Evolutionary conservation across 2,329 filamentous ascomycete genomes (phyloP), one percentile per base, ranked within the genome.

Genomic region (Aureobasidium sp.): DNA sequence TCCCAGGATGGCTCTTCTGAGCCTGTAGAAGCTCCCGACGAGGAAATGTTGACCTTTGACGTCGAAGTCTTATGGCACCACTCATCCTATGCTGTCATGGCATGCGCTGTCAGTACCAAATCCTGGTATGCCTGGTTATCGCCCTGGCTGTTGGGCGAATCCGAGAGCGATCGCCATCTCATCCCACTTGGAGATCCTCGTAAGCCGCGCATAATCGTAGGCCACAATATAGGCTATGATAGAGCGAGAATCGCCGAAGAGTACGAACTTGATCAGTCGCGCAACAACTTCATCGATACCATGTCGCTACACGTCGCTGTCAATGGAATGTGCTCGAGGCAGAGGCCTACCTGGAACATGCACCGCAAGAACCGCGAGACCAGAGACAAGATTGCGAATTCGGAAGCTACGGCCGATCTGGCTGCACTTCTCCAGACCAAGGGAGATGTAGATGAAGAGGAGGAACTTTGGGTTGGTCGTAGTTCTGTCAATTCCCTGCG

Each of bases 91-190:
- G 91, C 95, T 0, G 91, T 96, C 62, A 97, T 99, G 91, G 94
- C 95, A 24, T 97, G 93, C 72, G 94, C 95, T 15, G 89, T 87
- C 19, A 91, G 91, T 67, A 87, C 90, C 0, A 92, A 86, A 3
- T 87, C 91, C 33, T 99, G 95, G 95, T 99, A 99, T 76, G 90
- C 88, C 0, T 99, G 94, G 94, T 75, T 99, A 59, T 99, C 94
- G 14, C 94, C 94, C 0, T 99, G 93, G 93, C 77, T 99, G 39
- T 76, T 99, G 19, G 89, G 86, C 33, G 90, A 97, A 77, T 87
- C 90, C 1, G 78, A 88, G 39, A 85, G 85, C 35, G 82, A 90
- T 69, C 83, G 85, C 52, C 93, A 99, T 64, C 78, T 99, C 14
- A 87, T 99, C 53, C 91, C 95, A 0, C 76, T 99, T 7, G 95